Conservation (phyloP, 352 stramenopile species). For the Globisporangium orthogonon region DNA sequence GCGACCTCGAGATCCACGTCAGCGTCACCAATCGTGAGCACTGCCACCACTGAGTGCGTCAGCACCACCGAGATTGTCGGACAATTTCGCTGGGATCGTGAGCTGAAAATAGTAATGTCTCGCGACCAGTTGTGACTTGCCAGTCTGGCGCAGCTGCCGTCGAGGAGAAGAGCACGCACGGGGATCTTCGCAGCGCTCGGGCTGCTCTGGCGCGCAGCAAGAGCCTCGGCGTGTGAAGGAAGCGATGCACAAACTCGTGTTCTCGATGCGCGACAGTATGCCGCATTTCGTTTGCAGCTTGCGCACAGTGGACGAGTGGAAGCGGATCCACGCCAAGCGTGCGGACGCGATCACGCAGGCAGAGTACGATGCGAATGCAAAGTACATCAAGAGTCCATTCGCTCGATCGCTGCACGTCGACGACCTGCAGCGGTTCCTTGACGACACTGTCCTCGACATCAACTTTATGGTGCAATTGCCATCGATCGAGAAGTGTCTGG, state of each 20-base stretch:
- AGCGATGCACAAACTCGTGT: constrained; percentile 41
- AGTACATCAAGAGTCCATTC: constrained; percentile 72
- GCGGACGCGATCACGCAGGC: constrained; percentile 45
- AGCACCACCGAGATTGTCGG: neutral
- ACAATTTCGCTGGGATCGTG: too few species aligned
- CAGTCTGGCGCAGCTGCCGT: too few species aligned
- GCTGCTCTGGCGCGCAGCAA: too few species aligned
- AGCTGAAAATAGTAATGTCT: too few species aligned
- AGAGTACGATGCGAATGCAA: constrained; percentile 61
- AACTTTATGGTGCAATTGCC: constrained; percentile 81
- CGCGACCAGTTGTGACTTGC: too few species aligned
- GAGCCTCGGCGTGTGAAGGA: too few species aligned
- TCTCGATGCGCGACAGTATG: constrained; percentile 68
- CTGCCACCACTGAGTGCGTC: too few species aligned
- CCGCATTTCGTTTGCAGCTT: constrained; percentile 75
- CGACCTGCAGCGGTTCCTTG: constrained; percentile 60
- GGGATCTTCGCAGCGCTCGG: too few species aligned
- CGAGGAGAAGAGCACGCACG: too few species aligned
- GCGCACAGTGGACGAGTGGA: constrained; percentile 65
- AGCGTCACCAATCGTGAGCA: constrained; percentile 4
- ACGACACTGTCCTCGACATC: constrained; percentile 71
- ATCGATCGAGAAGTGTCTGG: constrained; percentile 75
- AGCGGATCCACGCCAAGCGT: constrained; percentile 49
- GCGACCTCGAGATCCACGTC: constrained; percentile 13
- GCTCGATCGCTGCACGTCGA: constrained; percentile 53